Evolutionary conservation across 169 alveolate genomes (phyloP), one percentile per base, ranked within the genome.

Genomic region (Eimeria sp.): DNA sequence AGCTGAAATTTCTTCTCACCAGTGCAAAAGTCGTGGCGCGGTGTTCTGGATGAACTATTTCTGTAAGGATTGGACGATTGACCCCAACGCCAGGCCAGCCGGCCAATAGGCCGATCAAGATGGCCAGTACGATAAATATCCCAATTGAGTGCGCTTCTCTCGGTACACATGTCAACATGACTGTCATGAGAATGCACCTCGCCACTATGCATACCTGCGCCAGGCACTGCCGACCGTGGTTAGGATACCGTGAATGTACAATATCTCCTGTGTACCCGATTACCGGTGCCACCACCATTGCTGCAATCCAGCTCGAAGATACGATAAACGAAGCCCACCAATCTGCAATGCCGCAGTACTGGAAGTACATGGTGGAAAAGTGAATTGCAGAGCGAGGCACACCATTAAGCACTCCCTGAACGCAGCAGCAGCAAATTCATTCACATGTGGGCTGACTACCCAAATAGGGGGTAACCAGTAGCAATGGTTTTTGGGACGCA

Each of bases 11-110:
- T 52, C 43, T 30, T 16, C 98, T 87, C 64, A 97, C 98, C 71
- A 98, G 76, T 1, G 98, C 97, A 56, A 96, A 97, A 14, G 98
- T 98, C 37, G 99, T 98, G 46, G 99, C 99, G 62, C 98, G 98
- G 93, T 97, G 98, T 89, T 98, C 97, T 46, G 99, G 98, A 89
- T 97, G 91, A n/a, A 98, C 98, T 37, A 98, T 97, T 68, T 98
- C 99, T 25, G 99, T 97, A 56, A 98, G 96, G 18, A 98, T 98
- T 6, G 99, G 99, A 88, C 99, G 96, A 83, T 98, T 98, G 60
- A 98, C 98, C 1, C 98, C 98, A 80, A 98, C 98, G 27, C 98
- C 99, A 27, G 99, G 98, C 95, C 98, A 97, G 46, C 98, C 97
- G 64, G 98, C 97, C 72, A 98, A 90, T 11, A 93, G 71, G 56